Evolutionary conservation across 2,329 filamentous ascomycete genomes (phyloP).

Genomic region (Aspergillus ibericus): DNA sequence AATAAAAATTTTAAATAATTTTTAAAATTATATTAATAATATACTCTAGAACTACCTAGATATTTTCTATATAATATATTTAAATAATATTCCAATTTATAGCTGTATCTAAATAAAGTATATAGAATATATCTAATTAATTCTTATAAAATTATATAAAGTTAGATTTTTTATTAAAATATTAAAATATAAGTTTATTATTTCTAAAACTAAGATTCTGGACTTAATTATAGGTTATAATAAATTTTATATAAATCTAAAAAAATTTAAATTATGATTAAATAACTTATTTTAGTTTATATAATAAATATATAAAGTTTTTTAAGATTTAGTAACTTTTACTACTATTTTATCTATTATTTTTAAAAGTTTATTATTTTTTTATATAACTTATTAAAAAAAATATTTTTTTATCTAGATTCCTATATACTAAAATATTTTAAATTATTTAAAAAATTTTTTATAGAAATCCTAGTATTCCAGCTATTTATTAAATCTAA

Average conservation of each 20-base stretch:
- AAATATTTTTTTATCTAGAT: neutral
- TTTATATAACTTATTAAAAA: neutral
- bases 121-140: no score
- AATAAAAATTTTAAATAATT: neutral
- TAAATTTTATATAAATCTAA: no score
- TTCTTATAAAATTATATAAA: no score
- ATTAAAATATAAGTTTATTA: no score
- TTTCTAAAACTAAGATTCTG: no score
- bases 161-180: no score
- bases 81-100: no score
- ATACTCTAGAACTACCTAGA: no score
- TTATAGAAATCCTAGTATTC: neutral
- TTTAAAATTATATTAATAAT: slow-evolving; percentile 5
- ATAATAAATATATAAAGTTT: neutral
- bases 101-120: no score
- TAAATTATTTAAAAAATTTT: slow-evolving; percentile 1
- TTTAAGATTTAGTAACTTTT: neutral
- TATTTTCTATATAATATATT: no score
- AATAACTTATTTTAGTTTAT: slow-evolving; percentile 1
- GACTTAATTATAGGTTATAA: no score
- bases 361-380: neutral
- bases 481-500: neutral
- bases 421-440: neutral
- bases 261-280: no score
- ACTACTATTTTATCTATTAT: neutral